Conservation (phyloP, 1,284 basidiomycete genomes). For the Termitomyces sp. region DNA sequence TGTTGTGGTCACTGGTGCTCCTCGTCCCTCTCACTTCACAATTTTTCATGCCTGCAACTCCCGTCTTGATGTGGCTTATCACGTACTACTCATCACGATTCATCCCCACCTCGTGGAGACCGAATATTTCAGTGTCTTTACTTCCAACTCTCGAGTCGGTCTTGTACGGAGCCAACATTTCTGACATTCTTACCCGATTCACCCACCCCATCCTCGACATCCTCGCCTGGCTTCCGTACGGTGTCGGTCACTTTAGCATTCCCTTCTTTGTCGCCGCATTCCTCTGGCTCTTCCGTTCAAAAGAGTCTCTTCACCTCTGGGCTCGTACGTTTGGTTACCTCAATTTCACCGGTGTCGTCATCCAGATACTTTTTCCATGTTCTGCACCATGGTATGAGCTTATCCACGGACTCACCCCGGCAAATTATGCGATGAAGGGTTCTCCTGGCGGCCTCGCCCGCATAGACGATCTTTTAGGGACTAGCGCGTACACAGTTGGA, state of each 20-base stretch:
- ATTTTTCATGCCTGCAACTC: slow-evolving; percentile 88
- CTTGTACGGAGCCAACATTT: slow-evolving; percentile 95
- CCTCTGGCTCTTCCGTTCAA: slow-evolving; percentile 57
- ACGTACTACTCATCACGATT: slow-evolving; percentile 85
- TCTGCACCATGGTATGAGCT: slow-evolving; percentile 98
- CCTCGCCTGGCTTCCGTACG: slow-evolving; percentile 95
- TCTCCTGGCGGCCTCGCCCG: slow-evolving; percentile 91
- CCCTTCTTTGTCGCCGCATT: slow-evolving; percentile 79
- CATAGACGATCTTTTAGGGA: slow-evolving; percentile 86
- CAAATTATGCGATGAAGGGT: slow-evolving; percentile 87
- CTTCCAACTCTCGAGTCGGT: slow-evolving; percentile 93
- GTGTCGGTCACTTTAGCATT: slow-evolving; percentile 82
- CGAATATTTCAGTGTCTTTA: slow-evolving; percentile 85
- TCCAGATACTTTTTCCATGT: slow-evolving; percentile 89
- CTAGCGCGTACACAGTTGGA: slow-evolving; percentile 73
- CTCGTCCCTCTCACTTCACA: slow-evolving; percentile 87
- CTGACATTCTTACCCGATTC: slow-evolving; percentile 90
- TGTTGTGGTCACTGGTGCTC: slow-evolving; percentile 64
- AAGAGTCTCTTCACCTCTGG: slow-evolving; percentile 82
- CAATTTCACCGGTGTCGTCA: slow-evolving; percentile 86
- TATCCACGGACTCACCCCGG: slow-evolving; percentile 93
- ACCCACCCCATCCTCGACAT: slow-evolving; percentile 92
- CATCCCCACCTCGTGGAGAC: slow-evolving; percentile 73
- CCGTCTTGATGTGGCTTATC: slow-evolving; percentile 82
- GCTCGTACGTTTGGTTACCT: slow-evolving; percentile 89